Conservation (phyloP, 768 basidiomycete genomes). For the Russula emetica region DNA sequence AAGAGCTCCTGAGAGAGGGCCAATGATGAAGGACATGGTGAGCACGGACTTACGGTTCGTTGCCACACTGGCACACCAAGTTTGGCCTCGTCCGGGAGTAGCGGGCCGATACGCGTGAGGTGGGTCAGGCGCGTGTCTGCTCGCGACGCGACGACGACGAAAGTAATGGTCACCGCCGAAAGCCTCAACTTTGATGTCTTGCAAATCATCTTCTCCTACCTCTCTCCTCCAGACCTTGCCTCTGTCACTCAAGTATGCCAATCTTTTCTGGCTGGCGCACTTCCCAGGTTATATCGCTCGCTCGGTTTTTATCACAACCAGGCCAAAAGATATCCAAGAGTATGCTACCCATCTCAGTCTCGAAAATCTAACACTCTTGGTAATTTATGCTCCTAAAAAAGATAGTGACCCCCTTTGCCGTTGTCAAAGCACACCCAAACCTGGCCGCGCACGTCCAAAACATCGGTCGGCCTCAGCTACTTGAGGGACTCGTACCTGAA, state of each 20-base stretch:
- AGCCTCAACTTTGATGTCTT: slow-evolving; percentile 70
- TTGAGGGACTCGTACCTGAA: not conserved
- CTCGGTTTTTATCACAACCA: slow-evolving; percentile 53
- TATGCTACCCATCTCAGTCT: slow-evolving; percentile 32
- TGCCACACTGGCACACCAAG: not conserved
- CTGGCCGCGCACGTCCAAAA: slow-evolving; percentile 55
- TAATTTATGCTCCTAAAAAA: slow-evolving; percentile 31
- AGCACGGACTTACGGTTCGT: not conserved
- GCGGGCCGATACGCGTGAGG: slow-evolving; percentile 1
- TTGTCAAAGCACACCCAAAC: slow-evolving; percentile 48
- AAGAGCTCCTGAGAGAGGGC: slow-evolving; percentile 66
- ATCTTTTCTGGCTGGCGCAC: slow-evolving; percentile 59
- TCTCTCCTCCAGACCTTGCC: slow-evolving; percentile 52
- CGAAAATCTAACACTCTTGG: not conserved
- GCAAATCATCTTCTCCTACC: slow-evolving; percentile 56
- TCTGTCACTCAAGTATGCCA: slow-evolving; percentile 59
- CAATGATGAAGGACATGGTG: slow-evolving; percentile 55
- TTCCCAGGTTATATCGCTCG: slow-evolving; percentile 57
- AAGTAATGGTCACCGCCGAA: slow-evolving; percentile 57
- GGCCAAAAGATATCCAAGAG: slow-evolving; percentile 53
- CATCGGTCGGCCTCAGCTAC: slow-evolving; percentile 44
- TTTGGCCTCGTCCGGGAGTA: not conserved
- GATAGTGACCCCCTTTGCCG: slow-evolving; percentile 58
- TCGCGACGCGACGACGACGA: too few relatives aligned
- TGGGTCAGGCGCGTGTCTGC: too few relatives aligned